These are phyloP conservation scores for Ustilago bromivora DNA, from an alignment of 1,284 basidiomycete species.

Conservation along the genomic window DNA sequence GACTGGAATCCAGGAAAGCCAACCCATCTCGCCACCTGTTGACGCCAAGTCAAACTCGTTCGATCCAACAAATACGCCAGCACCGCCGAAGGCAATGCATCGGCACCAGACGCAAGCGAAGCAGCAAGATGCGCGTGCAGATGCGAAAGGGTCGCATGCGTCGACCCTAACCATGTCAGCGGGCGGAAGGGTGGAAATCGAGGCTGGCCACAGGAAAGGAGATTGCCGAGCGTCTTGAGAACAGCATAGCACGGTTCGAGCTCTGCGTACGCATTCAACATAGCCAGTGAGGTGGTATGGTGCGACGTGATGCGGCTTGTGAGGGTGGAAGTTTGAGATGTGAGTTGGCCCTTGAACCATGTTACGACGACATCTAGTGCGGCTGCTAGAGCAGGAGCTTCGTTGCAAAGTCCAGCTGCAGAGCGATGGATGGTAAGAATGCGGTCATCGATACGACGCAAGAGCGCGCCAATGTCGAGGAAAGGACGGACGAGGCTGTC, in stretches of 20 bases:
- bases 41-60: conserved; percentile 47
- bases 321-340: conserved; percentile 17
- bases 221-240: conserved; percentile 36
- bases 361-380: conserved; percentile 41
- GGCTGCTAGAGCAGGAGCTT: conserved; percentile 47
- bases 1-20: conserved; percentile 53
- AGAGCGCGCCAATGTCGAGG: conserved; percentile 41
- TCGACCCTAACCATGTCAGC: conserved; percentile 34
- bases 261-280: conserved; percentile 48
- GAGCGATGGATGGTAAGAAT: conserved; percentile 28
- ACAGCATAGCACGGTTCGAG: conserved; percentile 29
- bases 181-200: conserved; percentile 36
- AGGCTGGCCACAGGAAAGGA: conserved; percentile 37
- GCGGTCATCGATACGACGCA: conserved; percentile 46
- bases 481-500: conserved; percentile 40
- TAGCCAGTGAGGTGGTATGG: conserved; percentile 9
- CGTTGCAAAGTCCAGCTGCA: conserved; percentile 23
- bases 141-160: conserved; percentile 42
- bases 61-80: conserved; percentile 50
- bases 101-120: conserved; percentile 34
- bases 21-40: conserved; percentile 48
- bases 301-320: not conserved
- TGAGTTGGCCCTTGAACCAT: conserved; percentile 50
- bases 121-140: conserved; percentile 56
- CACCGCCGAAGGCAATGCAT: conserved; percentile 28